Base-by-base conservation (phyloP, 2,329 filamentous ascomycete genomes). In the Leptographium lundbergii region DNA sequence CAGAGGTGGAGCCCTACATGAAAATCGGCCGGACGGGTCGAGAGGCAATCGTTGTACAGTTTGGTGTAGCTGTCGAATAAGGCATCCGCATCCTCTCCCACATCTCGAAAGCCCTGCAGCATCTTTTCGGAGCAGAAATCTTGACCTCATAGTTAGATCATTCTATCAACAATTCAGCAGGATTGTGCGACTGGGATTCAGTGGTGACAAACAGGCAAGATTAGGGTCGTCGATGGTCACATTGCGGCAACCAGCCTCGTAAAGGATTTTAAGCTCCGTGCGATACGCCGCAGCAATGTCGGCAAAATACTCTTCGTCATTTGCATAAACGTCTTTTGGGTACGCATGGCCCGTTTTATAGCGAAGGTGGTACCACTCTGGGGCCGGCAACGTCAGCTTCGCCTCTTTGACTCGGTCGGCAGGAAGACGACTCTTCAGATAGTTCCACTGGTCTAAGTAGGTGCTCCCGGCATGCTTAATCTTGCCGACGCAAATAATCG, bases 1-100 rank as follows among this genome's bases (percentile, higher is more conserved):
- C 81, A 85, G 61, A 89, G 74, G 69, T 90, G 87, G 13, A 90
- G 79, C 19, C 87, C 87, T 3, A 89, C 74, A 65, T 89, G 85
- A 70, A 89, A 79, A 64, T 87, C 86, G 6, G 74, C 71, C 0
- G 86, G 85, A 0, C 82, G 76, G 62, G 77, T 75, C 32, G 75
- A 72, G 65, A 88, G 78, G 68, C 81, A 85, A 68, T 86, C 83
- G 67, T 89, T 89, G 76, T 89, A 88, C 65, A 87, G 81, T 69
- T 81, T 79, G 69, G 90, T 81, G 68, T 90, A 90, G 36, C 81
- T 77, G 65, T 86, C 81, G 56, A 90, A 79, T 63, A 88, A 79
- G 62, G 81, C 79, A 45, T 87, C 83, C 14, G 84, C 77, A 22
- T 82, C 76, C 51, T 78, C 73, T 64, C 86, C 85, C 25, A 77